phyloP scores from a whole-genome alignment of 148 eudicot genomes.

The Cornus kousa region DNA sequence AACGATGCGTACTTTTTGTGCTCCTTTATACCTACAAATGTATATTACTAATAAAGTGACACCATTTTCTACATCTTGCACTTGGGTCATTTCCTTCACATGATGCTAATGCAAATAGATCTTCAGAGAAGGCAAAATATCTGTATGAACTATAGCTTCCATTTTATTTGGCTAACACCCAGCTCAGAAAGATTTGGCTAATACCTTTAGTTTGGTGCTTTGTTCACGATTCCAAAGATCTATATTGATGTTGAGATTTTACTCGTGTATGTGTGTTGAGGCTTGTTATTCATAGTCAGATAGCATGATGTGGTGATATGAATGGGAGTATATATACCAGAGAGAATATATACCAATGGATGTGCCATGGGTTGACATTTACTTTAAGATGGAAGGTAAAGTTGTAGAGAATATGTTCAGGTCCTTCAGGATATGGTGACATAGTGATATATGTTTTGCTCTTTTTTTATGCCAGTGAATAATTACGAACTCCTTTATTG shows the following conservation, averaged over 20 bases:
- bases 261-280: too few relatives aligned
- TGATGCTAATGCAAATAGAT: not conserved
- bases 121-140: not conserved
- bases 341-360: not conserved
- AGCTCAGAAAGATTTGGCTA: too few relatives aligned
- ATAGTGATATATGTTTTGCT: conserved; percentile 3
- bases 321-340: not conserved
- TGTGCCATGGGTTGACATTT: not conserved
- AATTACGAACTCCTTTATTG: conserved; percentile 11
- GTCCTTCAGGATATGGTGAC: not conserved
- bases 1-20: not conserved
- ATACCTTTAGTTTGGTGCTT: not conserved
- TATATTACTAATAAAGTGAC: not conserved
- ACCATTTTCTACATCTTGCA: not conserved
- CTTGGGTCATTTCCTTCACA: not conserved
- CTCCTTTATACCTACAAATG: not conserved
- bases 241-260: not conserved
- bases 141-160: not conserved
- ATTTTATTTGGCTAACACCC: not conserved
- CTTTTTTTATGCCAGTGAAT: conserved; percentile 4
- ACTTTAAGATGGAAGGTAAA: not conserved
- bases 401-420: conserved; percentile 11
- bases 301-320: not conserved
- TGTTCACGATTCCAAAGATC: not conserved
- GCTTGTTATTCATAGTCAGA: not conserved